phyloP scores from a whole-genome alignment of 495 filamentous ascomycete species.

The Amorphotheca resinae region DNA sequence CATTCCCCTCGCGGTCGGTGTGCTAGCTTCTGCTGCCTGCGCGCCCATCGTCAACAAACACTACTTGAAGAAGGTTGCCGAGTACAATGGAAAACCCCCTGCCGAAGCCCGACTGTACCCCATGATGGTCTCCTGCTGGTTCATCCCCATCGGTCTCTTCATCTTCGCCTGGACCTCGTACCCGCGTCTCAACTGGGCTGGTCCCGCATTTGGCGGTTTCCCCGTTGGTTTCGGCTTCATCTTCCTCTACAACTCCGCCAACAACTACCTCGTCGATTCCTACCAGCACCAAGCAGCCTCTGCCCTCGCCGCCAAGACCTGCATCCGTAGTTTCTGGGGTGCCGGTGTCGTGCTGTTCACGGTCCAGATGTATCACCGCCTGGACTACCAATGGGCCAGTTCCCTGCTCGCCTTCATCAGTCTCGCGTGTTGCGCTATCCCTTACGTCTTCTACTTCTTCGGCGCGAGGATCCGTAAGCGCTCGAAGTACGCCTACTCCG shows the following conservation, averaged over 20 bases:
- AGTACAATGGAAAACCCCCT: constrained; percentile 55
- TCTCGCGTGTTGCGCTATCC: constrained; percentile 62
- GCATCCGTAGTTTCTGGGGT: constrained; percentile 67
- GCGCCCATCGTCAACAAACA: constrained; percentile 63
- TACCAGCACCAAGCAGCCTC: constrained; percentile 80
- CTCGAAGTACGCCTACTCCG: constrained; percentile 51
- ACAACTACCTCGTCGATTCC: constrained; percentile 72
- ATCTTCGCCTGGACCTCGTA: constrained; percentile 81
- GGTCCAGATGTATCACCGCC: constrained; percentile 60
- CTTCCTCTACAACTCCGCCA: constrained; percentile 74
- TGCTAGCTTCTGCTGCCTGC: constrained; percentile 50
- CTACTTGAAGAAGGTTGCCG: constrained; percentile 48
- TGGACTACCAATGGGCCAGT: constrained; percentile 67
- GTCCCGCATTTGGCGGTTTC: constrained; percentile 58
- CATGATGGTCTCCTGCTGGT: constrained; percentile 79
- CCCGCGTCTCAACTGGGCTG: constrained; percentile 50
- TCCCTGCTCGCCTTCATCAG: constrained; percentile 57
- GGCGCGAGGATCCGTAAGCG: constrained; percentile 52
- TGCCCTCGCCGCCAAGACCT: constrained; percentile 76
- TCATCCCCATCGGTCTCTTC: constrained; percentile 36
- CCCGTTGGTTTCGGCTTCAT: constrained; percentile 78
- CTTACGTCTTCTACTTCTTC: constrained; percentile 63
- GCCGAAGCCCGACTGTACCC: constrained; percentile 67
- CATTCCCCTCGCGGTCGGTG: constrained; percentile 58
- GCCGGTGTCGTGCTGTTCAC: constrained; percentile 66